phyloP scores from a whole-genome alignment of 1,284 basidiomycete species.

The Ustilago crameri region DNA sequence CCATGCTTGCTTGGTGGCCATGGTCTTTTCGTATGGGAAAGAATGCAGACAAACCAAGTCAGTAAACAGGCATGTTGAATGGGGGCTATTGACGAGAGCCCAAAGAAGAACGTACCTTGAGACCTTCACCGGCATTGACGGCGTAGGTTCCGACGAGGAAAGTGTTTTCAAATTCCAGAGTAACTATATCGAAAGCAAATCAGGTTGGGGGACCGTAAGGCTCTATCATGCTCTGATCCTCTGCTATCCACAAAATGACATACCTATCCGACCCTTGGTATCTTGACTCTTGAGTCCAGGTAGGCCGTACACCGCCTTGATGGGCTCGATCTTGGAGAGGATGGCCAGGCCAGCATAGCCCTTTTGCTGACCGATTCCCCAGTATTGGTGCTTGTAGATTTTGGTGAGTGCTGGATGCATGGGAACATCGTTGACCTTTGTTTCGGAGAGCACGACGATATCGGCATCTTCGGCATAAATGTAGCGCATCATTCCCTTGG shows the following conservation, averaged over 20 bases:
- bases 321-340: constrained; percentile 80
- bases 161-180: constrained; percentile 79
- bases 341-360: constrained; percentile 79
- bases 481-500: constrained; percentile 64
- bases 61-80: not conserved
- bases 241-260: not conserved
- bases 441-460: constrained; percentile 63
- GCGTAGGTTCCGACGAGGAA: constrained; percentile 86
- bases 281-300: constrained; percentile 69
- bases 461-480: constrained; percentile 64
- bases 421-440: constrained; percentile 63
- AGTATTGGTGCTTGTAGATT: constrained; percentile 62
- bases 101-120: constrained; percentile 78
- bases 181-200: constrained; percentile 73
- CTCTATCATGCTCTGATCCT: not conserved
- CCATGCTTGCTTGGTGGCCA: constrained; percentile 58
- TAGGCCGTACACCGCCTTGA: constrained; percentile 73
- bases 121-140: constrained; percentile 81
- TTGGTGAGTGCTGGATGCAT: constrained; percentile 51
- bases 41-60: not conserved
- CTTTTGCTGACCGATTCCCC: constrained; percentile 65
- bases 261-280: constrained; percentile 53
- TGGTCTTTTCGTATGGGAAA: constrained; percentile 21
- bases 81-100: too few species aligned
- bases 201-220: too few species aligned